Conservation (phyloP, 1,284 basidiomycete species). For the Ustilago tritici region DNA sequence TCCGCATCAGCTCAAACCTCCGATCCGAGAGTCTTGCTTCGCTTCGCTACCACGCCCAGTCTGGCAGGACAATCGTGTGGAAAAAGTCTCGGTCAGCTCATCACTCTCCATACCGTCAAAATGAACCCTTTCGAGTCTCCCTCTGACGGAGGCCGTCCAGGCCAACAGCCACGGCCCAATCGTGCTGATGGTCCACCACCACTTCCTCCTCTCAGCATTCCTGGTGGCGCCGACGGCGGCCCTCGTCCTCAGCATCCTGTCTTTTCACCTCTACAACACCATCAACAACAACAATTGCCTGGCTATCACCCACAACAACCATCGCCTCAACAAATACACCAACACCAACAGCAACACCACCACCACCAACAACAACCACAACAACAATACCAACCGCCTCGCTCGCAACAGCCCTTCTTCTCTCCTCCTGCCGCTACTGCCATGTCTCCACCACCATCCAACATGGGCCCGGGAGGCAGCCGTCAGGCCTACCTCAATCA, state of each 20-base stretch:
- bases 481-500: slow-evolving; percentile 25
- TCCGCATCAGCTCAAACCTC: background rate
- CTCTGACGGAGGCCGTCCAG: slow-evolving; percentile 16
- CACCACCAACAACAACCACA: slow-evolving; percentile 36
- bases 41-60: background rate
- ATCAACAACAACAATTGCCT: slow-evolving; percentile 51
- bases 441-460: slow-evolving; percentile 16
- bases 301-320: slow-evolving; percentile 46
- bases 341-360: slow-evolving; percentile 38
- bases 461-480: slow-evolving; percentile 23
- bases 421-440: slow-evolving; percentile 21
- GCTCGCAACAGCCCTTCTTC: slow-evolving; percentile 28
- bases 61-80: background rate
- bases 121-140: slow-evolving; percentile 53
- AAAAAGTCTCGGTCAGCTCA: background rate
- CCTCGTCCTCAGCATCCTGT: slow-evolving; percentile 19
- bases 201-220: slow-evolving; percentile 45
- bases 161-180: slow-evolving; percentile 19
- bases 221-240: slow-evolving; percentile 6
- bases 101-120: background rate
- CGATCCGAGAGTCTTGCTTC: background rate
- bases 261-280: slow-evolving; percentile 16
- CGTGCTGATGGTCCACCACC: slow-evolving; percentile 37
- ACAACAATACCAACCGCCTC: slow-evolving; percentile 10
- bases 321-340: slow-evolving; percentile 25